Percentiles rank a stretch among this genome's conserved stretches.
These are phyloP conservation scores for Pestalotiopsis sp. DNA, from an alignment of 2,329 filamentous ascomycete genomes.

Conservation along the genomic window DNA sequence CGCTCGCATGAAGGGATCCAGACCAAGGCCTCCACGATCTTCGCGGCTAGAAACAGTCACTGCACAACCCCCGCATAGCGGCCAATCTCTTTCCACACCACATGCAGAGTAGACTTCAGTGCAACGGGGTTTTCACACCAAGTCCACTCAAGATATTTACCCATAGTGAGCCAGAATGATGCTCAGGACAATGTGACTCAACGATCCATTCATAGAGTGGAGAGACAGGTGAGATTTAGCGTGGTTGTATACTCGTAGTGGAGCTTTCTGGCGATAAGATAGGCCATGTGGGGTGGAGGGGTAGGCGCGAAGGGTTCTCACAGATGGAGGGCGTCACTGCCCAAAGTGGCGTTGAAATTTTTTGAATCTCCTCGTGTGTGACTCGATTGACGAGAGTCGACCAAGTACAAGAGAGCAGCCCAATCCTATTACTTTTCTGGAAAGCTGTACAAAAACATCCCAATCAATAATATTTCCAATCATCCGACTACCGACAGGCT, in stretches of 20 bases:
- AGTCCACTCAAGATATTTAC: too few species aligned
- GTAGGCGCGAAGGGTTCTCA: slow-evolving; percentile 1
- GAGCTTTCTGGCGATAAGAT: background rate
- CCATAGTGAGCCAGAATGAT: background rate
- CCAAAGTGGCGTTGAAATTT: slow-evolving; percentile 13
- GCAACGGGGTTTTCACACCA: too few species aligned
- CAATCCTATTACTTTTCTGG: background rate
- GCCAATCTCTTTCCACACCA: too few species aligned
- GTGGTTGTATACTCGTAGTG: background rate
- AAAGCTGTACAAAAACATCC: background rate
- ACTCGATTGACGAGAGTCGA: background rate
- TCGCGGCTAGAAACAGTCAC: too few species aligned
- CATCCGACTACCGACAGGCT: background rate
- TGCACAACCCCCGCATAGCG: too few species aligned
- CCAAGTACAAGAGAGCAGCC: background rate
- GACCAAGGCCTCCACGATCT: too few species aligned
- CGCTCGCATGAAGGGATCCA: too few species aligned
- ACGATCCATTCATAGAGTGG: background rate
- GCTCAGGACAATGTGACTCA: background rate
- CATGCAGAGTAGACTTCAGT: too few species aligned
- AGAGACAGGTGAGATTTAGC: background rate
- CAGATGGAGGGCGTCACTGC: slow-evolving; percentile 1
- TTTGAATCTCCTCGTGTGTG: background rate
- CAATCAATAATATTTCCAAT: too few species aligned
- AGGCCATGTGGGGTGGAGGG: slow-evolving; percentile 8